Evolutionary conservation across 306 rosid species (phyloP).

Genomic region (Lupinus albus): DNA sequence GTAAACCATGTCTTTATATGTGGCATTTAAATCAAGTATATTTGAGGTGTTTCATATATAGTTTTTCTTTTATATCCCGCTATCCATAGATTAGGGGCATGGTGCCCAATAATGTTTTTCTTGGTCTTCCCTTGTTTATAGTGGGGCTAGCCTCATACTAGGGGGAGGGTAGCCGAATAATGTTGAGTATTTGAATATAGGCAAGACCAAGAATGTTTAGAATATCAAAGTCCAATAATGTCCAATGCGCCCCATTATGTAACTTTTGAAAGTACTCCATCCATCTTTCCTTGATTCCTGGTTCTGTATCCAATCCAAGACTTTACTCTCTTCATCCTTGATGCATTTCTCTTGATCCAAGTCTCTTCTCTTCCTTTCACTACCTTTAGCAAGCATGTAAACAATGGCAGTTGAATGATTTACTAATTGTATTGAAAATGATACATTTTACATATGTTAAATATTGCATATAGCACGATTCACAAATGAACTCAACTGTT

Average conservation of each 20-base stretch:
- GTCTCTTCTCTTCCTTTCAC: background rate
- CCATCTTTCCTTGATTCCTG: background rate
- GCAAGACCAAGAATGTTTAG: background rate
- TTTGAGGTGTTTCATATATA: background rate
- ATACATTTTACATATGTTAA: background rate
- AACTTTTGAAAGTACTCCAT: background rate
- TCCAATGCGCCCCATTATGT: background rate
- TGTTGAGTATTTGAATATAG: background rate
- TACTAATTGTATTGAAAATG: conserved; percentile 1
- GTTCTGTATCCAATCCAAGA: background rate
- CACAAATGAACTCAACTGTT: background rate
- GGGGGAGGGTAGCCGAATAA: background rate
- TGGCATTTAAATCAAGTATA: too few species aligned
- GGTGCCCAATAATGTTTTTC: background rate
- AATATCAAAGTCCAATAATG: background rate
- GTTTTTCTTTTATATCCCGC: background rate
- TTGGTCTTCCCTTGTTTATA: too few species aligned
- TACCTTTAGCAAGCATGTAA: background rate
- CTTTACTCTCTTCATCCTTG: background rate
- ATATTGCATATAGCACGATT: background rate
- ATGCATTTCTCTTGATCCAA: background rate
- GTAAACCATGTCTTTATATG: background rate
- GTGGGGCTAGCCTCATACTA: too few species aligned
- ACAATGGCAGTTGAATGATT: background rate
- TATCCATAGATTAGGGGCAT: background rate